phyloP scores from a whole-genome alignment of 441 rosid species.

The Bocquillonia castaneifolia region DNA sequence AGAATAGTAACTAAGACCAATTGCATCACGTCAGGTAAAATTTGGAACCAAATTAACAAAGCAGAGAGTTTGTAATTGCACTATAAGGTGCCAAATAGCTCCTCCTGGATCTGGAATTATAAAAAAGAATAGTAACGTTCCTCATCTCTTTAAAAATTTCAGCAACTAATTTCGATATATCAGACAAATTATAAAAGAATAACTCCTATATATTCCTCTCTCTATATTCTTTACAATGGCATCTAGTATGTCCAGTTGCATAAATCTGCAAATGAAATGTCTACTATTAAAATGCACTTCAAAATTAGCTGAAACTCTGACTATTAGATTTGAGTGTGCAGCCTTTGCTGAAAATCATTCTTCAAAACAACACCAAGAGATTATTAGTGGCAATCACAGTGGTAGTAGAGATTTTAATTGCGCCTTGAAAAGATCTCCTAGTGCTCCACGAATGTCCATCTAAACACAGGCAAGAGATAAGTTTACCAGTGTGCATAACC shows the following conservation, averaged over 20 bases:
- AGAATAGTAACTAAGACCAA: too few relatives aligned
- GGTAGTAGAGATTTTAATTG: constrained; percentile 84
- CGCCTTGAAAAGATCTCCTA: constrained; percentile 79
- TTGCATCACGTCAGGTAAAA: too few relatives aligned
- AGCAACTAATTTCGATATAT: constrained; percentile 3
- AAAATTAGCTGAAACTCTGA: constrained; percentile 3
- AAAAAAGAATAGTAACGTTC: neutral
- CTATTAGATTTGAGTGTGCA: constrained; percentile 16
- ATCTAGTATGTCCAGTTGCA: neutral
- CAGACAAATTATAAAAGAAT: constrained; percentile 8
- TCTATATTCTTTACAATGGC: constrained; percentile 9
- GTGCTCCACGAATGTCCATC: constrained; percentile 96
- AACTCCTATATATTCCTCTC: constrained; percentile 9
- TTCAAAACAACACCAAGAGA: neutral
- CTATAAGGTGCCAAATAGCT: neutral
- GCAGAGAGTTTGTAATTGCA: neutral
- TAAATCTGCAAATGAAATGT: constrained; percentile 5
- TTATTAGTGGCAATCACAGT: constrained; percentile 12
- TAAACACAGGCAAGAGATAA: constrained; percentile 26
- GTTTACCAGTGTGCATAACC: neutral
- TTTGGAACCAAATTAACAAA: neutral
- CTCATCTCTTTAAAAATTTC: neutral
- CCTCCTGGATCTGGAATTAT: neutral
- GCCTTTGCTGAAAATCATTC: constrained; percentile 27
- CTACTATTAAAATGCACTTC: neutral